Evolutionary conservation across 2,329 filamentous ascomycete genomes (phyloP), one percentile per base, ranked within the genome.

Genomic region (Pestalotiopsis sp.): DNA sequence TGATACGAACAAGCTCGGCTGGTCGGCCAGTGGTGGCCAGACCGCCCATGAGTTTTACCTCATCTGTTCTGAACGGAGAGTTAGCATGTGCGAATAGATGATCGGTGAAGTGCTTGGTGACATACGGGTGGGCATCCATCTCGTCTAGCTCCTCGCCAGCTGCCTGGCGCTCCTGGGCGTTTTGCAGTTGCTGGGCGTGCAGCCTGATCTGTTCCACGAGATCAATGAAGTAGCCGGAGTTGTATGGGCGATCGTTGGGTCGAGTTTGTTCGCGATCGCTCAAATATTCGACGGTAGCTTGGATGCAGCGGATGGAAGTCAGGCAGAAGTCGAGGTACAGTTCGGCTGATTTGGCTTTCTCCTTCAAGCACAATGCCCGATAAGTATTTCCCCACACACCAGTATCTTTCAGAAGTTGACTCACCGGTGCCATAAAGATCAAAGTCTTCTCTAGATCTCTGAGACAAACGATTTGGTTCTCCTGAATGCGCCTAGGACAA

Each of bases 181-280:
- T 90, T 72, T 91, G 91, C 76, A 98, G 90, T 79, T 96, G 93
- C 76, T 91, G 89, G 70, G 94, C 95, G 88, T 97, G 97, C 79
- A 93, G 89, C 79, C 91, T 90, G 75, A 98, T 94, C 88, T 98
- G 95, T 80, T 97, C 93, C 80, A 97, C 91, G 70, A 98, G 90
- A 84, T 98, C 95, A 83, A 98, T 92, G 80, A 98, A 98, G 83
- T 98, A 98, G 79, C 93, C 93, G 87, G 93, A 94, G 87, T 92
- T 96, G 86, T 98, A 98, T 73, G 94, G 94, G 76, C 92, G 91
- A 81, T 98, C 95, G 81, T 89, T 86, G 70, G 93, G 92, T 79
- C 93, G 90, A 73, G 91, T 91, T 83, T 95, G 93, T 80, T 98
- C 95, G 79, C 90, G 90, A 79, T 97, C 94, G 85, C 89, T 91